Conservation (phyloP, 1,139 yeast genomes). For the Suhomyces anneliseae region DNA sequence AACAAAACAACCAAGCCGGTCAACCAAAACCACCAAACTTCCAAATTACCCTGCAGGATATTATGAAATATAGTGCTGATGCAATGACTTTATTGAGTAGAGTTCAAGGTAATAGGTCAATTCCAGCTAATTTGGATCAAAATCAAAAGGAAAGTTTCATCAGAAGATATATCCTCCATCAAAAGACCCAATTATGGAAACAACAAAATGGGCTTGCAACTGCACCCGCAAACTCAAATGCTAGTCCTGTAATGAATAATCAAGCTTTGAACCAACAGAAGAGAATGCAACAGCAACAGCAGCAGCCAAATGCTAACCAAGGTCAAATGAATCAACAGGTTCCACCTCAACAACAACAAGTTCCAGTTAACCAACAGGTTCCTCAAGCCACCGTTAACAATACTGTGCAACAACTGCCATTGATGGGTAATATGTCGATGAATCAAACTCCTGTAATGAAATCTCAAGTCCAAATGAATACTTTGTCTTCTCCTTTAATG, state of each 20-base stretch:
- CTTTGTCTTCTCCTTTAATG: constrained; percentile 23
- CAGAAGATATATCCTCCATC: constrained; percentile 42
- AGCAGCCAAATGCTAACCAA: constrained; percentile 6
- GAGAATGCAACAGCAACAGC: constrained; percentile 8
- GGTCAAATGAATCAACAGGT: constrained; percentile 10
- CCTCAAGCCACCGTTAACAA: constrained; percentile 7
- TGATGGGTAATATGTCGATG: constrained; percentile 20
- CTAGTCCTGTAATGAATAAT: constrained; percentile 8
- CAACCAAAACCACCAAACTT: constrained; percentile 36
- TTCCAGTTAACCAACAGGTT: constrained; percentile 12
- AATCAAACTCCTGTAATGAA: constrained; percentile 21
- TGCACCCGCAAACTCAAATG: constrained; percentile 10
- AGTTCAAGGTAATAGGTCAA: constrained; percentile 41
- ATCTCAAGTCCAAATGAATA: constrained; percentile 19
- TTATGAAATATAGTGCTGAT: constrained; percentile 41
- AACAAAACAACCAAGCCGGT: constrained; percentile 13
- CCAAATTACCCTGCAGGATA: constrained; percentile 44
- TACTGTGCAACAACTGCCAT: constrained; percentile 23
- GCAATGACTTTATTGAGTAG: constrained; percentile 41
- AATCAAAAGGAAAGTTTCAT: constrained; percentile 42
- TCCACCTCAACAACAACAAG: constrained; percentile 8
- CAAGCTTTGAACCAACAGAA: constrained; percentile 6
- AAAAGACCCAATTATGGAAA: constrained; percentile 43
- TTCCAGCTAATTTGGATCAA: constrained; percentile 36
- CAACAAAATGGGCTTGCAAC: constrained; percentile 32